Conservation (phyloP, 768 basidiomycete genomes). For the Strobilomyces confusus region DNA sequence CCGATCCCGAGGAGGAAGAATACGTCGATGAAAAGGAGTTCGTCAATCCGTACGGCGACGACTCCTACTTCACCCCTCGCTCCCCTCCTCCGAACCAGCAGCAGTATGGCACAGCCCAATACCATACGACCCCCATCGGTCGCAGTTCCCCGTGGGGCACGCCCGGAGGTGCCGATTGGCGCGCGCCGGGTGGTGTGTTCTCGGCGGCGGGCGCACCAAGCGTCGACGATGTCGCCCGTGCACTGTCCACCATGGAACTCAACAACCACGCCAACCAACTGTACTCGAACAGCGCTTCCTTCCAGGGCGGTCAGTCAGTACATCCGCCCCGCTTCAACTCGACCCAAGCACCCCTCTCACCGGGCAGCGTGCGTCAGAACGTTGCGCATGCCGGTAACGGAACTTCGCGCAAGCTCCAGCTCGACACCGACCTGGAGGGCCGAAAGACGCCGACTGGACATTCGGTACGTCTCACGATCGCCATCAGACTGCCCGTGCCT, state of each 20-base stretch:
- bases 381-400: constrained; percentile 37
- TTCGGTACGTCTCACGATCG: constrained; percentile 46
- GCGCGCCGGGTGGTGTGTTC: constrained; percentile 36
- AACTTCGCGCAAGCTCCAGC: constrained; percentile 47
- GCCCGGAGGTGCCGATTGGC: constrained; percentile 56
- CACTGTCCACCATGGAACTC: constrained; percentile 66
- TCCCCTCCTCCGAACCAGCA: constrained; percentile 41
- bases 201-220: constrained; percentile 27
- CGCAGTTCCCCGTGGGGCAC: constrained; percentile 65
- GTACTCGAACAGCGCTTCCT: constrained; percentile 27
- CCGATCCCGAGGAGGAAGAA: constrained; percentile 52
- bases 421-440: constrained; percentile 62
- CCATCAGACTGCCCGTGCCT: constrained; percentile 32
- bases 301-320: constrained; percentile 47
- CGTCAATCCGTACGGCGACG: constrained; percentile 46
- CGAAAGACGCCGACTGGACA: constrained; percentile 57
- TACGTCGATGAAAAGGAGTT: constrained; percentile 44
- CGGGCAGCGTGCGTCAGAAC: constrained; percentile 36
- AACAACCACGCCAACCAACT: constrained; percentile 30
- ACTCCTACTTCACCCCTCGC: constrained; percentile 48
- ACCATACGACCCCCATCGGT: constrained; percentile 55
- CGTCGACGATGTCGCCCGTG: constrained; percentile 76
- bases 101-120: constrained; percentile 38
- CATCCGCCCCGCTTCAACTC: constrained; percentile 71
- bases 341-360: constrained; percentile 41